These are phyloP conservation scores for Geoglossum cookeanum DNA, from an alignment of 2,329 filamentous ascomycete species.

Conservation along the genomic window DNA sequence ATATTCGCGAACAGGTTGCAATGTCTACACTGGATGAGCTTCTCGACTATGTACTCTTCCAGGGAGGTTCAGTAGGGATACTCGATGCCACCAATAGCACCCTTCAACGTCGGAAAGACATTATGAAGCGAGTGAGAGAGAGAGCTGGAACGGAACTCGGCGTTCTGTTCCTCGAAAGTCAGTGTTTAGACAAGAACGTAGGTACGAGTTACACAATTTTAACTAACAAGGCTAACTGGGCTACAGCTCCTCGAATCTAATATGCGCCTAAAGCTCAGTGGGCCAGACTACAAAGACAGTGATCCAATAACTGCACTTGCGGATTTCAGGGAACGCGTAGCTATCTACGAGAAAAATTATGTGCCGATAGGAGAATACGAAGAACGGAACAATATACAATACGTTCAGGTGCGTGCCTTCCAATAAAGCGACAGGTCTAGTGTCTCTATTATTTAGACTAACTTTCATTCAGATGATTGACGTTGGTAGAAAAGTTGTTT, in stretches of 20 bases:
- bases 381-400: conserved; percentile 77
- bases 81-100: conserved; percentile 97
- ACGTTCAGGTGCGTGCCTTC: conserved; percentile 46
- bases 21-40: conserved; percentile 85
- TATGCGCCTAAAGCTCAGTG: conserved; percentile 90
- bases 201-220: conserved; percentile 9
- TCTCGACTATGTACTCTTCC: conserved; percentile 66
- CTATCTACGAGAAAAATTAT: conserved; percentile 86
- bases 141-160: conserved; percentile 71
- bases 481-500: conserved; percentile 83
- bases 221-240: background rate
- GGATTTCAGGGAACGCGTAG: conserved; percentile 86
- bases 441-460: conserved; percentile 5
- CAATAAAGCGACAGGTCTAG: background rate
- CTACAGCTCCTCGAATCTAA: conserved; percentile 65
- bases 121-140: conserved; percentile 66
- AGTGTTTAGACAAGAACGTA: conserved; percentile 62
- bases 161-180: conserved; percentile 87
- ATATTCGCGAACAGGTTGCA: conserved; percentile 76
- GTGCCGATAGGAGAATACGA: conserved; percentile 79
- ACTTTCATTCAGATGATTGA: conserved; percentile 58
- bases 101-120: conserved; percentile 58
- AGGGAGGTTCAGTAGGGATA: conserved; percentile 79
- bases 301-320: conserved; percentile 67
- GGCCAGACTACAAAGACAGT: conserved; percentile 88